A percentile compares a stretch with the other conserved stretches of the same genome.
Evolutionary conservation across 1,284 basidiomycete species (phyloP).

Genomic region (Trametes pubescens): DNA sequence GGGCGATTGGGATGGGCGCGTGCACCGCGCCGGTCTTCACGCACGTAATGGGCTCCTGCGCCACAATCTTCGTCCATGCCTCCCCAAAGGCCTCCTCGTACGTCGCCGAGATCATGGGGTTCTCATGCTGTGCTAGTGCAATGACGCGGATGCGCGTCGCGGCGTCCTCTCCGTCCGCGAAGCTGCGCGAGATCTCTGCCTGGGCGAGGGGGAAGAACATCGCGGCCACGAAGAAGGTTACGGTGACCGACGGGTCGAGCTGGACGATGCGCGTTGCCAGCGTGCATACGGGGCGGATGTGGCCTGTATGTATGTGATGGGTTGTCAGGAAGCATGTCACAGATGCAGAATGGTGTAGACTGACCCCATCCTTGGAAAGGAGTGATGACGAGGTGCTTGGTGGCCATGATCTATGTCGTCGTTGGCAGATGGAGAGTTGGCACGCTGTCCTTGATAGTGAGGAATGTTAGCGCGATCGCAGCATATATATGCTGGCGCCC

Average conservation of each 20-base stretch:
- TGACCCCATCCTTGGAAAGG: slow-evolving; percentile 14
- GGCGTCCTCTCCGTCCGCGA: slow-evolving; percentile 7
- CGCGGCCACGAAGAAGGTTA: slow-evolving; percentile 12
- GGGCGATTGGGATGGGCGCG: slow-evolving; percentile 3
- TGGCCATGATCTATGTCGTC: not conserved
- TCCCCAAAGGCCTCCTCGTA: slow-evolving; percentile 13
- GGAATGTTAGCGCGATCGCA: no score
- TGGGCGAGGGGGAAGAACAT: slow-evolving; percentile 1
- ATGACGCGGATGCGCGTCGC: slow-evolving; percentile 3
- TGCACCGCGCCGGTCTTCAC: slow-evolving; percentile 7
- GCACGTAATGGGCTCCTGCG: slow-evolving; percentile 16
- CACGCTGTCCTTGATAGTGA: no score
- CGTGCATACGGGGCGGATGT: slow-evolving; percentile 16
- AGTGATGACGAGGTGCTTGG: slow-evolving; percentile 9
- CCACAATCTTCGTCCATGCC: slow-evolving; percentile 6
- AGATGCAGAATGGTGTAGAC: not conserved
- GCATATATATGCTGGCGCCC: no score
- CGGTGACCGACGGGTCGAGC: not conserved
- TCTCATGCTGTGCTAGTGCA: slow-evolving; percentile 10
- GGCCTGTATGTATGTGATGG: slow-evolving; percentile 2
- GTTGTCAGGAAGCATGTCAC: not conserved
- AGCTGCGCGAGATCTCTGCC: slow-evolving; percentile 15
- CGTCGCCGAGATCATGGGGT: slow-evolving; percentile 3
- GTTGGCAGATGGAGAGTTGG: no score
- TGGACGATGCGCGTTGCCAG: slow-evolving; percentile 12